These are phyloP conservation scores for Quercus bicolor DNA, from an alignment of 306 rosid genomes.

Conservation along the genomic window DNA sequence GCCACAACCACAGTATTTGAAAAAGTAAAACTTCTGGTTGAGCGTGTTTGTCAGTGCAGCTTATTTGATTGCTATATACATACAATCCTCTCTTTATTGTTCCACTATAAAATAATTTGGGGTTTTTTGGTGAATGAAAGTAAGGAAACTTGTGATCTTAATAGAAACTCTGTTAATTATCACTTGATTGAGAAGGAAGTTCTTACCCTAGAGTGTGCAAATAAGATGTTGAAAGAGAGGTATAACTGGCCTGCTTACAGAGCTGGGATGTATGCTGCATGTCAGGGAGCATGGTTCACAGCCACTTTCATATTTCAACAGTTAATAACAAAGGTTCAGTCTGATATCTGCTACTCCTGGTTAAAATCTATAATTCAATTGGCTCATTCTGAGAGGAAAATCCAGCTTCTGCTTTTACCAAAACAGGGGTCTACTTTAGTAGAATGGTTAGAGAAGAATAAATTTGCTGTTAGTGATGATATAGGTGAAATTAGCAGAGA, in stretches of 20 bases:
- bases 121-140: conserved; percentile 29
- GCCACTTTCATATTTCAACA: conserved; percentile 39
- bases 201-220: conserved; percentile 28
- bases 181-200: conserved; percentile 32
- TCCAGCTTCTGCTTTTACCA: conserved; percentile 29
- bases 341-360: conserved; percentile 42
- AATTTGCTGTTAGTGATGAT: conserved; percentile 16
- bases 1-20: conserved; percentile 22
- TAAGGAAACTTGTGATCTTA: conserved; percentile 1
- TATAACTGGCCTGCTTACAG: conserved; percentile 50
- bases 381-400: conserved; percentile 42
- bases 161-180: conserved; percentile 9
- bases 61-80: conserved; percentile 36
- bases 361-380: conserved; percentile 45
- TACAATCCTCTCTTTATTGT: conserved; percentile 39
- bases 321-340: conserved; percentile 31
- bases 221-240: conserved; percentile 30
- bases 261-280: conserved; percentile 39
- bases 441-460: conserved; percentile 29
- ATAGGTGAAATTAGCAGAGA: conserved; percentile 22
- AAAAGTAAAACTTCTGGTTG: conserved; percentile 44
- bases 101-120: conserved; percentile 42
- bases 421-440: conserved; percentile 30
- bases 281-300: conserved; percentile 53
- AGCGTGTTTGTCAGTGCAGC: conserved; percentile 40